Percentiles rank a stretch among this genome's conserved stretches.
Conservation (phyloP, 2,329 filamentous ascomycete genomes). For the Septoria linicola region DNA sequence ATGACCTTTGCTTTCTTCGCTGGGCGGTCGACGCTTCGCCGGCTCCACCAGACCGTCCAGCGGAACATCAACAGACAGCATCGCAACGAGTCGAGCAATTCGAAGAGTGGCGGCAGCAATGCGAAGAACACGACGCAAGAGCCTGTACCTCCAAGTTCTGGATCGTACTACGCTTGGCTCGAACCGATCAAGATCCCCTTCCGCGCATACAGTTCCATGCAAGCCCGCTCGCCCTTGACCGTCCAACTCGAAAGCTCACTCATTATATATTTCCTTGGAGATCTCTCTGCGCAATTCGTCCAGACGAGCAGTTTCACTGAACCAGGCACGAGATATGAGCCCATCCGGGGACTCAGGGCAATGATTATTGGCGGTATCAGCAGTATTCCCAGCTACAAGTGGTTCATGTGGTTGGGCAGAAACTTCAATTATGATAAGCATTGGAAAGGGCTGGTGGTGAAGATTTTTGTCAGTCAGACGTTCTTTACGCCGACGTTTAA, state of each 20-base stretch:
- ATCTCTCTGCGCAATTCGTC: slow-evolving; percentile 74
- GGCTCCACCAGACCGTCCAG: slow-evolving; percentile 37
- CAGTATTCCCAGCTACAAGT: slow-evolving; percentile 77
- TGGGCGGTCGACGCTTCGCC: slow-evolving; percentile 32
- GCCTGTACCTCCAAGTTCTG: slow-evolving; percentile 32
- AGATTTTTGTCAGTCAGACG: slow-evolving; percentile 77
- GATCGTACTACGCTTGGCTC: slow-evolving; percentile 48
- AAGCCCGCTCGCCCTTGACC: slow-evolving; percentile 69
- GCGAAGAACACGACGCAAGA: slow-evolving; percentile 14
- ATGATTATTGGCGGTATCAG: slow-evolving; percentile 70
- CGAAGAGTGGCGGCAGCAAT: slow-evolving; percentile 15
- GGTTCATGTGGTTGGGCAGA: slow-evolving; percentile 76
- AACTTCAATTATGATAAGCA: slow-evolving; percentile 83
- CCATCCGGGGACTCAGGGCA: slow-evolving; percentile 66
- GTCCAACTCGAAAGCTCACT: slow-evolving; percentile 76
- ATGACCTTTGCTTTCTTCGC: slow-evolving; percentile 33
- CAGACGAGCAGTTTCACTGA: slow-evolving; percentile 29
- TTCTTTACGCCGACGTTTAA: slow-evolving; percentile 70
- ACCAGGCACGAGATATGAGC: slow-evolving; percentile 57
- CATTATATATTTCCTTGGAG: slow-evolving; percentile 75
- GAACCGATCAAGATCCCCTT: slow-evolving; percentile 49
- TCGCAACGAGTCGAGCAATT: slow-evolving; percentile 24
- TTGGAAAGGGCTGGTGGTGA: slow-evolving; percentile 67
- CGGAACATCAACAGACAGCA: slow-evolving; percentile 35
- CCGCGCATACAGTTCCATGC: slow-evolving; percentile 65